Evolutionary conservation across 2,329 filamentous ascomycete genomes (phyloP).

Genomic region (Fusarium coffeatum): DNA sequence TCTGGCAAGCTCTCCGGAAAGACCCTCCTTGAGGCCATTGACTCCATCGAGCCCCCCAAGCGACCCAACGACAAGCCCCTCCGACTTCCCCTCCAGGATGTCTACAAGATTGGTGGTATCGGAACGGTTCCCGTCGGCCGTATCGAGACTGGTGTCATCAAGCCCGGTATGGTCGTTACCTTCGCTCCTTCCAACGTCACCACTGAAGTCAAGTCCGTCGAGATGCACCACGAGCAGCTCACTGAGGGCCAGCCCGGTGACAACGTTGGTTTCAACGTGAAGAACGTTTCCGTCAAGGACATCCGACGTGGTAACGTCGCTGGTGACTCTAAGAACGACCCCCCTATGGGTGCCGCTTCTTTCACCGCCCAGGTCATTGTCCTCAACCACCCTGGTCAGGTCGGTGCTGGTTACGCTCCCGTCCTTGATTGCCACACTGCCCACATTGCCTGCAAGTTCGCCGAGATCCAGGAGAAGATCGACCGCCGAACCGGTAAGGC

Average conservation of each 20-base stretch:
- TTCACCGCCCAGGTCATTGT: constrained; percentile 99
- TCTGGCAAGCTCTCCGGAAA: constrained; percentile 91
- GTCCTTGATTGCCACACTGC: constrained; percentile 99
- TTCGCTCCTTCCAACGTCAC: constrained; percentile 99
- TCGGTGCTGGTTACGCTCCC: constrained; percentile 98
- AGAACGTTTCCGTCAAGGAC: constrained; percentile 99
- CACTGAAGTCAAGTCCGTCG: constrained; percentile 99
- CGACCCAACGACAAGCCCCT: constrained; percentile 99
- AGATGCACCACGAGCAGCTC: constrained; percentile 99
- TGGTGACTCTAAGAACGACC: constrained; percentile 99
- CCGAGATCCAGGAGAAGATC: constrained; percentile 99
- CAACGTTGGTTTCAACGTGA: constrained; percentile 99
- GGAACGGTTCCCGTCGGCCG: constrained; percentile 99
- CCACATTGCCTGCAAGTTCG: constrained; percentile 99
- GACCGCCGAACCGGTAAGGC: constrained; percentile 99
- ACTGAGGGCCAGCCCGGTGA: constrained; percentile 94
- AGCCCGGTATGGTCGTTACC: constrained; percentile 93
- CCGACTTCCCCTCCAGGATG: constrained; percentile 99
- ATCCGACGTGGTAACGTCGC: constrained; percentile 99
- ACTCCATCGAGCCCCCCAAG: constrained; percentile 90
- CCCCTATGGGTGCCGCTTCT: constrained; percentile 85
- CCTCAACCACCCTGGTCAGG: constrained; percentile 99
- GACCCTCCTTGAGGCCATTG: constrained; percentile 99
- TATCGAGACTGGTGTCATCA: constrained; percentile 99
- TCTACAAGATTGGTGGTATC: constrained; percentile 99